A percentile compares a stretch with the other conserved stretches of the same genome.
Evolutionary conservation across 768 basidiomycete genomes (phyloP).

Genomic region (Kwoniella dendrophila): DNA sequence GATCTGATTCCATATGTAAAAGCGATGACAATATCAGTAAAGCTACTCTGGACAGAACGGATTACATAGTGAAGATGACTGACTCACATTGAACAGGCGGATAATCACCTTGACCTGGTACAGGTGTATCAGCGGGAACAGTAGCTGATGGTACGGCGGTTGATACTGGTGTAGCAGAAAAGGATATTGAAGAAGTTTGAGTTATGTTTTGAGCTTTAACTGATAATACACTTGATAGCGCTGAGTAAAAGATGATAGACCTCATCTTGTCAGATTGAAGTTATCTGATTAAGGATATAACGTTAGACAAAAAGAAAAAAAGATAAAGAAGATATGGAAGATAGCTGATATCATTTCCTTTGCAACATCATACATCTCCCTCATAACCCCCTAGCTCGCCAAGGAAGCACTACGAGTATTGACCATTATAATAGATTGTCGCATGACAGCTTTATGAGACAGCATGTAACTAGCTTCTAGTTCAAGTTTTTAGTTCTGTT

Average conservation of each 20-base stretch:
- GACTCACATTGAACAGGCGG: slow-evolving; percentile 47
- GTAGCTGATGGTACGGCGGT: slow-evolving; percentile 71
- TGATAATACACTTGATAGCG: neutral
- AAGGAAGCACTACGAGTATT: too few species aligned
- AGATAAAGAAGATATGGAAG: neutral
- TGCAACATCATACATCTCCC: neutral
- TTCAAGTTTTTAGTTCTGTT: too few species aligned
- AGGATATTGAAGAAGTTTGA: slow-evolving; percentile 27
- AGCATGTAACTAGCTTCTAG: too few species aligned
- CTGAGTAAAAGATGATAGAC: neutral
- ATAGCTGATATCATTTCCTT: neutral
- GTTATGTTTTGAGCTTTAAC: slow-evolving; percentile 39
- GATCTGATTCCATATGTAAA: too few species aligned
- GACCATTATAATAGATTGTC: too few species aligned
- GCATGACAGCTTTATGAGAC: too few species aligned
- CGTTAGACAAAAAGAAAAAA: neutral
- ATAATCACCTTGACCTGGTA: slow-evolving; percentile 43
- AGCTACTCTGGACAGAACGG: neutral
- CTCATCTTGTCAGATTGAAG: slow-evolving; percentile 3
- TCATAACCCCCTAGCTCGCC: too few species aligned
- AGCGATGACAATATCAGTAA: too few species aligned
- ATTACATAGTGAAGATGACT: neutral
- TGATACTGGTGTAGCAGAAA: slow-evolving; percentile 56
- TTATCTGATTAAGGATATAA: neutral
- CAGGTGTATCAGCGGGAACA: slow-evolving; percentile 59